These are phyloP conservation scores for Monosporascus sp. DNA, from an alignment of 2,329 filamentous ascomycete genomes.

Conservation along the genomic window DNA sequence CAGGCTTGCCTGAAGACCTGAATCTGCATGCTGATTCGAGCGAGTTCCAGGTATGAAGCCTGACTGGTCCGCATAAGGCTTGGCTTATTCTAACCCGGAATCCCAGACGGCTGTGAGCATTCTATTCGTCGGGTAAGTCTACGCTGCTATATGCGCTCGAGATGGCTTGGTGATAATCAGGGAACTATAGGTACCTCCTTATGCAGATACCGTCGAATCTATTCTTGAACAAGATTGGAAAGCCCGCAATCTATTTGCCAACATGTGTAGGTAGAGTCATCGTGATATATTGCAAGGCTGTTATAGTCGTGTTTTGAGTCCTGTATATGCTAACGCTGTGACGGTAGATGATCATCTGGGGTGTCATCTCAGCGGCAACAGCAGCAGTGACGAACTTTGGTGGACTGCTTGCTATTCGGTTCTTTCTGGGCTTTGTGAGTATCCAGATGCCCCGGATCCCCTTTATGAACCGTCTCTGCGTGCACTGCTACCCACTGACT, in stretches of 20 bases:
- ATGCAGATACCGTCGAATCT: constrained; percentile 48
- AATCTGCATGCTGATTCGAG: constrained; percentile 22
- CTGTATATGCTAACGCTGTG: too few relatives aligned
- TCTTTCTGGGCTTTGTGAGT: constrained; percentile 33
- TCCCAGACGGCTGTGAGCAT: constrained; percentile 41
- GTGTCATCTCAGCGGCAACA: constrained; percentile 38
- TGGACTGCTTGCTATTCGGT: constrained; percentile 34
- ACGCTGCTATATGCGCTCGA: too few relatives aligned
- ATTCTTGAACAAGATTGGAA: constrained; percentile 44
- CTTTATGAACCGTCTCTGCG: too few relatives aligned
- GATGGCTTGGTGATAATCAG: background rate
- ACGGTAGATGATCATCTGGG: constrained; percentile 42
- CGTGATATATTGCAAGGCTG: too few relatives aligned
- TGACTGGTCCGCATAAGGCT: background rate
- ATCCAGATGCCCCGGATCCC: background rate
- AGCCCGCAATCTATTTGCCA: constrained; percentile 40
- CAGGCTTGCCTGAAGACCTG: constrained; percentile 36
- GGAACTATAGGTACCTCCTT: constrained; percentile 34
- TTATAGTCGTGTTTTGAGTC: too few relatives aligned
- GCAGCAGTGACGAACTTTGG: constrained; percentile 28
- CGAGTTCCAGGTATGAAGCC: constrained; percentile 29
- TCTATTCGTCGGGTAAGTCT: constrained; percentile 41
- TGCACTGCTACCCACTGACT: background rate
- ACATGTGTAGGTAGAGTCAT: constrained; percentile 30
- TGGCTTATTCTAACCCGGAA: constrained; percentile 5